A percentile compares a stretch with the other conserved stretches of the same genome.
These are phyloP conservation scores for Penicillium soppii DNA, from an alignment of 495 filamentous ascomycete genomes.

Conservation along the genomic window DNA sequence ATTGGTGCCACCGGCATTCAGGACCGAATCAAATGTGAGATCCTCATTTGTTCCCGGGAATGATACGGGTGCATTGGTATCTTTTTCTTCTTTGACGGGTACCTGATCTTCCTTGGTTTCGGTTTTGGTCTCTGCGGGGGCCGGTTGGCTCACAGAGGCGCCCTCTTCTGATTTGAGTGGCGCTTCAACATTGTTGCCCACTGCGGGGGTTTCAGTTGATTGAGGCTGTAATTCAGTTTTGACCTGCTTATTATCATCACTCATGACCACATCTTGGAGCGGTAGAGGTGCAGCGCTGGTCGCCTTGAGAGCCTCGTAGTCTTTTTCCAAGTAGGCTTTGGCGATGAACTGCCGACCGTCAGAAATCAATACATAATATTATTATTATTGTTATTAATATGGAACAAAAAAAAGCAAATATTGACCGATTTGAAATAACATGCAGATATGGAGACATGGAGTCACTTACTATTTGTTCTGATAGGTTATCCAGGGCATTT, in stretches of 20 bases:
- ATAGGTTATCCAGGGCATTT: slow-evolving; percentile 48
- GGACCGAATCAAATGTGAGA: slow-evolving; percentile 40
- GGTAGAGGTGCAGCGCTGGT: slow-evolving; percentile 31
- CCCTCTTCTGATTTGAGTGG: slow-evolving; percentile 16
- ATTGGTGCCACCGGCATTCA: slow-evolving; percentile 35
- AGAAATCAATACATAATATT: slow-evolving; percentile 11
- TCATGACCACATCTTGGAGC: slow-evolving; percentile 34
- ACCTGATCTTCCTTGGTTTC: slow-evolving; percentile 14
- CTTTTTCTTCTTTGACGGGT: slow-evolving; percentile 26
- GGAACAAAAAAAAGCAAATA: background rate
- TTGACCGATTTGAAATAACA: background rate
- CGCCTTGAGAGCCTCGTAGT: slow-evolving; percentile 42
- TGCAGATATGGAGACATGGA: slow-evolving; percentile 1
- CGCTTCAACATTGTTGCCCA: slow-evolving; percentile 11
- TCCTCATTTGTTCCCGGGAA: slow-evolving; percentile 26
- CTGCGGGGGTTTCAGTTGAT: slow-evolving; percentile 15
- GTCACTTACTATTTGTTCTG: slow-evolving; percentile 51
- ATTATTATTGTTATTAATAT: no score
- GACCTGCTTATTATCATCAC: slow-evolving; percentile 19
- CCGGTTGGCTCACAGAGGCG: slow-evolving; percentile 6
- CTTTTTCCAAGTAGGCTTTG: slow-evolving; percentile 46
- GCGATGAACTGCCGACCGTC: slow-evolving; percentile 40
- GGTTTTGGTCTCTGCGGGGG: slow-evolving; percentile 14
- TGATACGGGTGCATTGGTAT: slow-evolving; percentile 14
- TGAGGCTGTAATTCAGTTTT: slow-evolving; percentile 15